phyloP scores from a whole-genome alignment of 2,329 filamentous ascomycete species.

The Ceratocystis colombiana region DNA sequence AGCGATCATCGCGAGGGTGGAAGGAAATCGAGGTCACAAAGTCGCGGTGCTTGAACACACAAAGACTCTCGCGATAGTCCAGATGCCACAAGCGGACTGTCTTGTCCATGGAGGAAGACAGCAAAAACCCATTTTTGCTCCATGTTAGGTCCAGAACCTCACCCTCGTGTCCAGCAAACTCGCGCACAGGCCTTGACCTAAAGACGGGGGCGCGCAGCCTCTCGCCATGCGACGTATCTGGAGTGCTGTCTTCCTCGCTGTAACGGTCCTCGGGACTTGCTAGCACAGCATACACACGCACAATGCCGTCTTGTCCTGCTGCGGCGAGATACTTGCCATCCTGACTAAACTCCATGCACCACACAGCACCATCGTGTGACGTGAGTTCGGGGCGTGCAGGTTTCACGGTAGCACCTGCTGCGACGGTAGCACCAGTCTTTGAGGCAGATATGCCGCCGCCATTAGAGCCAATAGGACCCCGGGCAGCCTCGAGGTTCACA shows the following conservation, averaged over 20 bases:
- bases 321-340: conserved; percentile 86
- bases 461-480: neutral
- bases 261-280: conserved; percentile 69
- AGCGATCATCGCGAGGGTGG: conserved; percentile 87
- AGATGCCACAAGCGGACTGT: conserved; percentile 92
- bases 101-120: conserved; percentile 97
- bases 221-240: conserved; percentile 42
- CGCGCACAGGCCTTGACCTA: conserved; percentile 61
- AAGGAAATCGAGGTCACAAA: conserved; percentile 93
- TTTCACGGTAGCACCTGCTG: conserved; percentile 5
- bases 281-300: conserved; percentile 83
- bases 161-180: conserved; percentile 73
- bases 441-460: conserved; percentile 24
- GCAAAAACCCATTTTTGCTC: conserved; percentile 97
- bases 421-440: conserved; percentile 31
- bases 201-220: conserved; percentile 86
- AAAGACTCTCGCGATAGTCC: conserved; percentile 73
- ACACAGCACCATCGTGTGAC: conserved; percentile 54
- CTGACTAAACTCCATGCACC: conserved; percentile 85
- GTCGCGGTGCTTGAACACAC: conserved; percentile 88
- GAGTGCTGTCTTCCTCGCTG: conserved; percentile 58
- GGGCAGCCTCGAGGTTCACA: conserved; percentile 15
- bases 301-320: conserved; percentile 77
- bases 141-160: conserved; percentile 88
- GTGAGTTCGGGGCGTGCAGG: conserved; percentile 34